Base-by-base conservation (phyloP, 2,329 filamentous ascomycete genomes). In the Botrytis medusae region DNA sequence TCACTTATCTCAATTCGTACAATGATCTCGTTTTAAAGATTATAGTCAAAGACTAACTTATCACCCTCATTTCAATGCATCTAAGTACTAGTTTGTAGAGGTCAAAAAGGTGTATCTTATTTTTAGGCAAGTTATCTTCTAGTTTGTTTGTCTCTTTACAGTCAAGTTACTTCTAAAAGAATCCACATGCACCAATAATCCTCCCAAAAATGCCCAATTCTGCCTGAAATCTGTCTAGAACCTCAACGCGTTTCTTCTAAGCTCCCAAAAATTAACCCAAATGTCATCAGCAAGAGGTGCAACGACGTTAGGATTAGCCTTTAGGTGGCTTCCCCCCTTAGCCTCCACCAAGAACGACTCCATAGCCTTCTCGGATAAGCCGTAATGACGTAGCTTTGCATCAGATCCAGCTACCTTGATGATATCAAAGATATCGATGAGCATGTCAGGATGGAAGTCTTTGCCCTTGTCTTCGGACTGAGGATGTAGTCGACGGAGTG, bases 21-120 rank as follows among this genome's bases (percentile, higher is more conserved):
- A 2, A 29, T 29, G 2, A n/a, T 22, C 10, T 8, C 1, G 0
- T 54, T 16, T 2, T 16, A 16, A 7, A 16, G 25, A n/a, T n/a
- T 16, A 16, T 2, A 14, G 0, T 16, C 48, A n/a, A 16, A n/a
- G 4, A n/a, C 6, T 8, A 54, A 2, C 25, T 54, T n/a, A 54
- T 54, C 48, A 0, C 5, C 12, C 9, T 29, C 5, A 29, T 68
- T 54, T 20, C 0, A 68, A 16, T 20, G 18, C 34, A 68, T 42
- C 2, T 22, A 6, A 10, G 51, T 14, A 12, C n/a, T 7, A 2
- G 5, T 1, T 12, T 54, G 0, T 16, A 40, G 1, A 4, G 25
- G 1, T 9, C 1, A 40, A 29, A 32, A 42, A 3, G n/a, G 2
- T 16, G 1, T 42, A 0, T 16, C 42, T 57, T 16, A 3, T 9